Conservation (phyloP, 192 early-diverging fungal genomes). For the Spizellomyces sp. region DNA sequence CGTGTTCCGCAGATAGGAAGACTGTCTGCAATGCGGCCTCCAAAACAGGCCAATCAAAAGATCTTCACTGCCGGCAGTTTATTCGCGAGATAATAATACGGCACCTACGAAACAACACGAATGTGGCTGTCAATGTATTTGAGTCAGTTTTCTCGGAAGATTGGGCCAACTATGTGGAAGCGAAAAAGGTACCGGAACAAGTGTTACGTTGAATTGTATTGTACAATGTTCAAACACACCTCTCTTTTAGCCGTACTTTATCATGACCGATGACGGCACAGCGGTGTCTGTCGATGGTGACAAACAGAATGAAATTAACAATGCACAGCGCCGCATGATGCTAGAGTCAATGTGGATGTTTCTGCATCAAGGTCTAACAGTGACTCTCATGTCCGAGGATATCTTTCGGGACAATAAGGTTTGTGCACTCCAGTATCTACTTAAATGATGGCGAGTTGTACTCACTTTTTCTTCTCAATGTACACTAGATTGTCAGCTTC, state of each 20-base stretch:
- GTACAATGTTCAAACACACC: background rate
- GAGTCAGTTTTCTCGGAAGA: background rate
- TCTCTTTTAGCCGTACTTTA: conserved; percentile 18
- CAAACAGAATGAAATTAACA: conserved; percentile 15
- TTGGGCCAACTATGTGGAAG: conserved; percentile 9
- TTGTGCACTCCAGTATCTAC: no score
- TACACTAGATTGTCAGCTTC: conserved; percentile 18
- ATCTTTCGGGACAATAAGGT: conserved; percentile 31
- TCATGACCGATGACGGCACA: conserved; percentile 27
- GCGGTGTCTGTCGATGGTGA: conserved; percentile 15
- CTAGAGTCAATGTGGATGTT: conserved; percentile 23
- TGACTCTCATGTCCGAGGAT: conserved; percentile 28
- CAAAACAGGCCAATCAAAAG: background rate
- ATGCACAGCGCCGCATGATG: conserved; percentile 4
- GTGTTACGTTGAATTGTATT: background rate
- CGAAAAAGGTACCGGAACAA: conserved; percentile 9
- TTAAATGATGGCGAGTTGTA: background rate
- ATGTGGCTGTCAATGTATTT: conserved; percentile 10
- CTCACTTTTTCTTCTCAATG: background rate
- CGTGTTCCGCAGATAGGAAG: background rate
- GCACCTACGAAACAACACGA: conserved; percentile 4
- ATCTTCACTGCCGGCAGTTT: conserved; percentile 5
- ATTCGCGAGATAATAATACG: conserved; percentile 10
- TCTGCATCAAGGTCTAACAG: conserved; percentile 4
- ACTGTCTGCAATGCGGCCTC: no score